Conservation (phyloP, 768 basidiomycete species). For the Dictyophora rubrovolvata region DNA sequence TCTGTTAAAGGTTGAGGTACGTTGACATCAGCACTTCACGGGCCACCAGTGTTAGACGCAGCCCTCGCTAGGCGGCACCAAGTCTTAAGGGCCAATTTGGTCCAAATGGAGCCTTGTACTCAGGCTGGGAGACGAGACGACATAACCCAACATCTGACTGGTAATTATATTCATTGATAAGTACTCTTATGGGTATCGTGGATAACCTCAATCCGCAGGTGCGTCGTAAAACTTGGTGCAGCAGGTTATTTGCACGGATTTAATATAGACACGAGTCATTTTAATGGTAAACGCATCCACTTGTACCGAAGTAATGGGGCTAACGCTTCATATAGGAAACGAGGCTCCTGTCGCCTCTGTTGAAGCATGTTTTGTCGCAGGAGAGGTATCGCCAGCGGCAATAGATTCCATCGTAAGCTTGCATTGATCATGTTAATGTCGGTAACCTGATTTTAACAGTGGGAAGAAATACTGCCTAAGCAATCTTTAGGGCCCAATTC, state of each 20-base stretch:
- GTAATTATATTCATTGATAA: constrained; percentile 29
- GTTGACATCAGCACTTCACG: constrained; percentile 14
- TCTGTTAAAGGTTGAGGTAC: constrained; percentile 72
- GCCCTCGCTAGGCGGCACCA: constrained; percentile 54
- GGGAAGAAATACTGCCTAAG: constrained; percentile 70
- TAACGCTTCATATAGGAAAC: constrained; percentile 43
- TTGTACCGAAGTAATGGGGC: background rate
- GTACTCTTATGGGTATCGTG: background rate
- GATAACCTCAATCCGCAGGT: constrained; percentile 39
- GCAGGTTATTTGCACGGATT: constrained; percentile 67
- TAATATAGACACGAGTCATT: constrained; percentile 92
- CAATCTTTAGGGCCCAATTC: constrained; percentile 71
- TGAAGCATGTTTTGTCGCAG: constrained; percentile 30
- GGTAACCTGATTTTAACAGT: constrained; percentile 34
- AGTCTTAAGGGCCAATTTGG: constrained; percentile 96
- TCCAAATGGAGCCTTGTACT: constrained; percentile 86
- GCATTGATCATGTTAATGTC: background rate
- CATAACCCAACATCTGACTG: constrained; percentile 89
- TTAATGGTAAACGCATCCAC: constrained; percentile 51
- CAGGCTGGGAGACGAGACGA: constrained; percentile 88
- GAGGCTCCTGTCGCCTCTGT: constrained; percentile 80
- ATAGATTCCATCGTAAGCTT: constrained; percentile 31
- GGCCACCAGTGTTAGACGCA: background rate
- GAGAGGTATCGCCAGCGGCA: constrained; percentile 27
- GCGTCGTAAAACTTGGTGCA: constrained; percentile 80